Conservation (phyloP, 495 filamentous ascomycete genomes). For the Tuber calosporum region DNA sequence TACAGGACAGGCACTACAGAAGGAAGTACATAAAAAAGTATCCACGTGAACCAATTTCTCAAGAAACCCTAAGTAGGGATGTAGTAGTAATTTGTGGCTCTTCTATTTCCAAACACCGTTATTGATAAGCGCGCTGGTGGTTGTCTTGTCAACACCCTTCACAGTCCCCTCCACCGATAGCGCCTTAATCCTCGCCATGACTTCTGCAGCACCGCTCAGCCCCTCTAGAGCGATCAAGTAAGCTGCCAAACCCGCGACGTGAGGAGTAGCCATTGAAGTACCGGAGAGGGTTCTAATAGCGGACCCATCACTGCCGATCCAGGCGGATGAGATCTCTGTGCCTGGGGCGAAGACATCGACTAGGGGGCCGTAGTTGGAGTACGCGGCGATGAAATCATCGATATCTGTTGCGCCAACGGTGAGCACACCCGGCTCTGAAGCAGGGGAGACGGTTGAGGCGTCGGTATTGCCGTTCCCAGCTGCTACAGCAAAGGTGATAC, state of each 20-base stretch:
- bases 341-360: conserved; percentile 46
- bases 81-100: too few relatives aligned
- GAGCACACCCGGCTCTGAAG: conserved; percentile 49
- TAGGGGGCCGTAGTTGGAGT: conserved; percentile 43
- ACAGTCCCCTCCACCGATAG: conserved; percentile 29
- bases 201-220: conserved; percentile 44
- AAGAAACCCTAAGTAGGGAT: too few relatives aligned
- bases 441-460: conserved; percentile 53
- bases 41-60: too few relatives aligned
- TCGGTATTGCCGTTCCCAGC: conserved; percentile 57
- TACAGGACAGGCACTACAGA: too few relatives aligned
- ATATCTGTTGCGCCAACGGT: conserved; percentile 44
- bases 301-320: conserved; percentile 43
- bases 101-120: conserved; percentile 12
- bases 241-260: conserved; percentile 53
- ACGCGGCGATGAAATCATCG: conserved; percentile 38
- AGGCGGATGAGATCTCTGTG: conserved; percentile 42
- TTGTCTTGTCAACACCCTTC: neutral
- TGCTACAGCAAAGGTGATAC: conserved; percentile 56
- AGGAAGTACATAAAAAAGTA: too few relatives aligned
- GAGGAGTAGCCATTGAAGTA: conserved; percentile 56
- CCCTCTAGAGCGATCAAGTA: conserved; percentile 51
- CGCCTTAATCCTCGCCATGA: conserved; percentile 44
- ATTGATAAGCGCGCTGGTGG: conserved; percentile 1
- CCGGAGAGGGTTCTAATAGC: conserved; percentile 48